Base-by-base conservation (phyloP, 495 filamentous ascomycete genomes). In the Pseudevernia furfuracea region DNA sequence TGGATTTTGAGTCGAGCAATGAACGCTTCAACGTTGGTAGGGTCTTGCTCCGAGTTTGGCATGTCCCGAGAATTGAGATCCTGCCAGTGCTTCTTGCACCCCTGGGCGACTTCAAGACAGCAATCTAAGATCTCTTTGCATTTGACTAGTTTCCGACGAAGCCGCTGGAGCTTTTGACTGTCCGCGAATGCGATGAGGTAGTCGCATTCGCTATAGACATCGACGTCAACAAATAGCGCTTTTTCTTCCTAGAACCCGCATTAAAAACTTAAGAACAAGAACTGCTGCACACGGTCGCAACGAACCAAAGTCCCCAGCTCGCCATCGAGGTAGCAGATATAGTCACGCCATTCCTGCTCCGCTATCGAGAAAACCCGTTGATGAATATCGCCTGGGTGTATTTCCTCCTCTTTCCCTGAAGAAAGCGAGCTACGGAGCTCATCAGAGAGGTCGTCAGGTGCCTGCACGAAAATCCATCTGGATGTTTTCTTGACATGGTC, bases 91-190 rank as follows among this genome's bases (percentile, higher is more conserved):
- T 11, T 49, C 46, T 28, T 14, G 23, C 46, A 49, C 0, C 46
- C 10, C 7, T 28, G 46, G 46, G 46, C 46, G 3, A 49, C 23
- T 49, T 49, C 46, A 4, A 49, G 19, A 23, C 46, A 49, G 46
- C 46, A 49, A 23, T 49, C 46, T 7, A 49, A 10, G 11, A 49
- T 28, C 23, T 49, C 46, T 7, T 49, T 49, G 46, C 46, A 49
- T 28, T 49, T 49, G 46, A 49, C 46, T 9, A 49, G 46, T 15
- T 28, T 49, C 6, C 46, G 46, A 15, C 46, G 46, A 28, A 49
- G 46, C 46, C 46, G 46, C 46, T 49, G 46, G n/a, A 49, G 23
- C 46, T 49, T 49, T 12, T 49, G 46, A 15, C 46, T 49, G 23
- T 49, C 46, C 3, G 46, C 46, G 23, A 49, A 49, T 4, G 46